Evolutionary conservation across 371 early-diverging fungal species (phyloP).

Genomic region (Rhizopus delemar): DNA sequence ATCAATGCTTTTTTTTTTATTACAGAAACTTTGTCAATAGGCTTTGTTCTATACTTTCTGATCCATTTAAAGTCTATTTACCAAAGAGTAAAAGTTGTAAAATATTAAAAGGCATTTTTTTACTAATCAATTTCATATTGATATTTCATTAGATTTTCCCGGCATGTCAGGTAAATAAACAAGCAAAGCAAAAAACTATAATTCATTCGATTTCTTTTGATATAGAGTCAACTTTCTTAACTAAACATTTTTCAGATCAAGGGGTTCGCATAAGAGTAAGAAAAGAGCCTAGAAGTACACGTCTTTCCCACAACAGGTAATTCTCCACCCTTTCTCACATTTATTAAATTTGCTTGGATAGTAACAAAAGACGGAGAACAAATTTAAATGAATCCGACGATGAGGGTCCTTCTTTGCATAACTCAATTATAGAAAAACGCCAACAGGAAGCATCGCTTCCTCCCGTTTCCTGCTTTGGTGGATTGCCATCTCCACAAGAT

Average conservation of each 20-base stretch:
- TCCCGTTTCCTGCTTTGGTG: background rate
- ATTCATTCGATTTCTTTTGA: background rate
- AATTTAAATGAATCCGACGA: conserved; percentile 11
- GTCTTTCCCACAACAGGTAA: conserved; percentile 18
- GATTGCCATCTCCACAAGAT: conserved; percentile 13
- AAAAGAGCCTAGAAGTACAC: conserved; percentile 30
- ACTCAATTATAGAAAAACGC: background rate
- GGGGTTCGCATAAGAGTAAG: conserved; percentile 31
- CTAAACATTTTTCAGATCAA: conserved; percentile 33
- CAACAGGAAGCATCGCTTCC: background rate
- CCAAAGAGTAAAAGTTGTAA: conserved; percentile 20
- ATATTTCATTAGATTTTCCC: conserved; percentile 76
- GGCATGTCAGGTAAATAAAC: conserved; percentile 75
- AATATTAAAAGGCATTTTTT: background rate
- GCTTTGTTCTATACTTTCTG: conserved; percentile 46
- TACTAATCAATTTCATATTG: background rate
- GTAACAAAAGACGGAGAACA: conserved; percentile 10
- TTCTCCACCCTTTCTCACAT: background rate
- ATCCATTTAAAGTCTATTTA: conserved; percentile 30
- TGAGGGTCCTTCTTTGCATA: conserved; percentile 1
- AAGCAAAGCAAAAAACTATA: background rate
- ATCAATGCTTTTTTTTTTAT: background rate
- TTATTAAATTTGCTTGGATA: background rate
- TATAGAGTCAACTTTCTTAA: conserved; percentile 30
- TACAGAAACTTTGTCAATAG: conserved; percentile 26